phyloP scores from a whole-genome alignment of 441 rosid genomes.

The Viola pubescens region DNA sequence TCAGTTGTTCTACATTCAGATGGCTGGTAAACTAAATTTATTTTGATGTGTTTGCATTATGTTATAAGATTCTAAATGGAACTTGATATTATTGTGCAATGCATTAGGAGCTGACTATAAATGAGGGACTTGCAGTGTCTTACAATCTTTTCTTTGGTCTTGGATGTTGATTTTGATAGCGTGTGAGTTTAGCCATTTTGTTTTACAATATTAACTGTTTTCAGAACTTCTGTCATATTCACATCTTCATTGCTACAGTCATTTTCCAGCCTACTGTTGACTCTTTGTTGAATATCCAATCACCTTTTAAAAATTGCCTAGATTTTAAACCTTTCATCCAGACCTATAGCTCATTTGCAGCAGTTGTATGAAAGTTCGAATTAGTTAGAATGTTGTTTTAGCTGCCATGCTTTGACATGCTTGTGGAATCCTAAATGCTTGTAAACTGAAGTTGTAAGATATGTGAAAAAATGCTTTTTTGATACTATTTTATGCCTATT shows the following conservation, averaged over 20 bases:
- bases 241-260: too few species aligned
- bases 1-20: constrained; percentile 74
- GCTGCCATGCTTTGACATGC: background rate
- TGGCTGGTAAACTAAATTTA: constrained; percentile 60
- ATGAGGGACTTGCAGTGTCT: too few species aligned
- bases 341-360: background rate
- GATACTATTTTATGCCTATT: constrained; percentile 14
- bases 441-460: constrained; percentile 5
- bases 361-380: background rate
- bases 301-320: background rate
- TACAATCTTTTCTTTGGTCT: too few species aligned
- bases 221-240: too few species aligned
- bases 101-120: background rate
- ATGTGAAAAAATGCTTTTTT: constrained; percentile 12
- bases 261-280: background rate
- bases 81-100: background rate
- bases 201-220: background rate
- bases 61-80: too few species aligned
- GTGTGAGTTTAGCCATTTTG: background rate
- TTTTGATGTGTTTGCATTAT: constrained; percentile 1
- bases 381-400: background rate
- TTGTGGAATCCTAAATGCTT: background rate
- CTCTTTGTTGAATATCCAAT: background rate
- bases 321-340: background rate
- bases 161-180: too few species aligned